Conservation (phyloP, 2,329 filamentous ascomycete species). For the Aspergillus niger region DNA sequence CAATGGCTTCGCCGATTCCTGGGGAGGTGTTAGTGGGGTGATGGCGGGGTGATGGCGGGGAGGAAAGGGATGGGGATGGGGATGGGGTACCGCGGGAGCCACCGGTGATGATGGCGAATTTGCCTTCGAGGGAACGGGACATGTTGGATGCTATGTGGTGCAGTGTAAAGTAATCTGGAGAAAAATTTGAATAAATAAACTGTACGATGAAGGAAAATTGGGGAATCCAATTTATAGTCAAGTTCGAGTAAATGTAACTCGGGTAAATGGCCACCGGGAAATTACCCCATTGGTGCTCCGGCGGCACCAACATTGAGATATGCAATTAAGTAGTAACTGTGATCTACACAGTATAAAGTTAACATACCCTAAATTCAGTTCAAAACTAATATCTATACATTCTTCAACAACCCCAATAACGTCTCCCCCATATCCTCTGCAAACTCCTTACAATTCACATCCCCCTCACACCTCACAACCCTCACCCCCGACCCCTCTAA, state of each 20-base stretch:
- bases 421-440: constrained; percentile 22
- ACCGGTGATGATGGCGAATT: constrained; percentile 77
- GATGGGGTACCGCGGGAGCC: constrained; percentile 66
- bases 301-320: background rate
- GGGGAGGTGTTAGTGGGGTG: constrained; percentile 9
- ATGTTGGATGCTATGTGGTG: constrained; percentile 8
- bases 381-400: no score
- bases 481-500: constrained; percentile 53
- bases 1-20: constrained; percentile 75
- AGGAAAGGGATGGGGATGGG: background rate
- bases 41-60: background rate
- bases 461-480: constrained; percentile 50
- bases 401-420: background rate
- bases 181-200: no score
- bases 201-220: background rate
- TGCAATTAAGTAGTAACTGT: no score
- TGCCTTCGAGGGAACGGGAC: constrained; percentile 62
- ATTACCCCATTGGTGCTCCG: constrained; percentile 27
- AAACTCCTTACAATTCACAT: constrained; percentile 37
- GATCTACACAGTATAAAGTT: no score
- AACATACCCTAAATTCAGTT: background rate
- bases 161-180: background rate
- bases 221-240: background rate
- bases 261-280: constrained; percentile 18
- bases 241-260: background rate